A percentile compares a stretch with the other conserved stretches of the same genome.
Conservation (phyloP, 139 green algal species). For the Zygnema cylindricum region DNA sequence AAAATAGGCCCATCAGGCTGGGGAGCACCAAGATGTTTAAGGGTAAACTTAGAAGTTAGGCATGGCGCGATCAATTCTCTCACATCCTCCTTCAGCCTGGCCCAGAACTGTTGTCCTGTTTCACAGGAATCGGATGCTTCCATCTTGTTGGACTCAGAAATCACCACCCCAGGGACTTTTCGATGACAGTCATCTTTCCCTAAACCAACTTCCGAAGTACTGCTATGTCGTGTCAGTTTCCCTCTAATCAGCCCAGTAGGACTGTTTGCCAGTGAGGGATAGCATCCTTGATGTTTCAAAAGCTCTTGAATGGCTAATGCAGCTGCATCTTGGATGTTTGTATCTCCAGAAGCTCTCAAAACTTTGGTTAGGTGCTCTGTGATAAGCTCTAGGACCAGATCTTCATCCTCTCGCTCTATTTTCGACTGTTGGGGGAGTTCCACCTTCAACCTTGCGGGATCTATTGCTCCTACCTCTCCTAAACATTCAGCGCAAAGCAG, state of each 20-base stretch:
- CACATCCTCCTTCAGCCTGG: slow-evolving; percentile 67
- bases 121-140: background rate
- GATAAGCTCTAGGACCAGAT: slow-evolving; percentile 53
- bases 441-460: slow-evolving; percentile 53
- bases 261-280: slow-evolving; percentile 1
- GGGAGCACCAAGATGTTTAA: background rate
- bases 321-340: slow-evolving; percentile 77
- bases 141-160: background rate
- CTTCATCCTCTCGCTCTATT: slow-evolving; percentile 38
- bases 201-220: background rate
- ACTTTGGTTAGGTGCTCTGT: slow-evolving; percentile 79
- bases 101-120: slow-evolving; percentile 68
- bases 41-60: slow-evolving; percentile 68
- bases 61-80: slow-evolving; percentile 71
- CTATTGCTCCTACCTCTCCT: slow-evolving; percentile 62
- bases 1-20: slow-evolving; percentile 20
- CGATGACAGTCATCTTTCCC: background rate
- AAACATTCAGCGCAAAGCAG: slow-evolving; percentile 58
- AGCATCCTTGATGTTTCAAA: slow-evolving; percentile 57
- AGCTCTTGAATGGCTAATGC: slow-evolving; percentile 81
- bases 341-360: slow-evolving; percentile 76
- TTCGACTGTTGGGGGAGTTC: background rate
- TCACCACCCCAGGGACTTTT: background rate
- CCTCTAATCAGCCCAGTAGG: background rate
- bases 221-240: background rate